These are phyloP conservation scores for Leccinum pellstonianum DNA, from an alignment of 768 basidiomycete species.

Conservation along the genomic window DNA sequence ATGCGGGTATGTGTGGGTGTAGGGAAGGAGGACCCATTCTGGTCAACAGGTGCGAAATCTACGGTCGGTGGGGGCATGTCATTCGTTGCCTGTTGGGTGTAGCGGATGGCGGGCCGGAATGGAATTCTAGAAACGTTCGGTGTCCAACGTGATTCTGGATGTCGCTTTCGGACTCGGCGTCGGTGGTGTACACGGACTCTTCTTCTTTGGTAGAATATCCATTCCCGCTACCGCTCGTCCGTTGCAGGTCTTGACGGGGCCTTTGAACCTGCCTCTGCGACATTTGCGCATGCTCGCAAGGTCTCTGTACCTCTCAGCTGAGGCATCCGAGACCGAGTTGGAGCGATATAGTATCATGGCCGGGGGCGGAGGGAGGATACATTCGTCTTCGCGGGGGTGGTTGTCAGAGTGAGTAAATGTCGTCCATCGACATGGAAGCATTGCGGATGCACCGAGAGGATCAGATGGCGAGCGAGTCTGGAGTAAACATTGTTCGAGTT, in stretches of 20 bases:
- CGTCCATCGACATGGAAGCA: slow-evolving; percentile 38
- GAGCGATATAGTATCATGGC: slow-evolving; percentile 21
- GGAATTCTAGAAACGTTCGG: not conserved
- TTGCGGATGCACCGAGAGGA: slow-evolving; percentile 29
- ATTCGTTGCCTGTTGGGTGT: not conserved
- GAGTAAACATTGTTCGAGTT: slow-evolving; percentile 19
- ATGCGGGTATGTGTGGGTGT: slow-evolving; percentile 1
- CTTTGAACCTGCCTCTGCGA: slow-evolving; percentile 31
- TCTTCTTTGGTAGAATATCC: slow-evolving; percentile 27
- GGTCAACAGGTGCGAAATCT: not conserved
- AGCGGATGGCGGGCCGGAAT: not conserved
- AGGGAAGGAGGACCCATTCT: slow-evolving; percentile 18
- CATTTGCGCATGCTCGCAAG: slow-evolving; percentile 28
- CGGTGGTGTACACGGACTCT: slow-evolving; percentile 18
- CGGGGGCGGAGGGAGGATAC: slow-evolving; percentile 13
- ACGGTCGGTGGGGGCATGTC: not conserved
- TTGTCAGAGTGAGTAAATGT: slow-evolving; percentile 25
- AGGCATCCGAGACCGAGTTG: slow-evolving; percentile 25
- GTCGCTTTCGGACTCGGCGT: slow-evolving; percentile 26
- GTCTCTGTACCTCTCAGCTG: slow-evolving; percentile 25
- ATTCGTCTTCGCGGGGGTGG: slow-evolving; percentile 1
- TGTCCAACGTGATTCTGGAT: not conserved
- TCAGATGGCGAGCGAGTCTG: slow-evolving; percentile 10
- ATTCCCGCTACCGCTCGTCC: slow-evolving; percentile 25
- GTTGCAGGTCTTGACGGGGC: slow-evolving; percentile 36